Conservation (phyloP, 1,139 yeast species). For the Geotrichum reessii region DNA sequence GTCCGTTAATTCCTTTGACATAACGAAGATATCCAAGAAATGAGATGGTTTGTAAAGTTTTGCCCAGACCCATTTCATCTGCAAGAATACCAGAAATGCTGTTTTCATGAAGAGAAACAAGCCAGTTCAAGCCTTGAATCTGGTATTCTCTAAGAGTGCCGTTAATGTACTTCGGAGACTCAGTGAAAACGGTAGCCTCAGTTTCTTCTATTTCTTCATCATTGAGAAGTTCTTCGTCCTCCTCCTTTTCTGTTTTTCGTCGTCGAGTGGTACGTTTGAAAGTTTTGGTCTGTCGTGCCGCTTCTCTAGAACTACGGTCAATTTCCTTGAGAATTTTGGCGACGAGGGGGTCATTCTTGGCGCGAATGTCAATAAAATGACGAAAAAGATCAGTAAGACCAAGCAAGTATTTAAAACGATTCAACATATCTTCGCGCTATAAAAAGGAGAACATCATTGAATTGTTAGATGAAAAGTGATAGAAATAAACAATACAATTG, state of each 20-base stretch:
- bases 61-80: constrained; percentile 98
- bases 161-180: constrained; percentile 62
- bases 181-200: constrained; percentile 57
- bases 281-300: constrained; percentile 17
- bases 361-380: constrained; percentile 79
- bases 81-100: constrained; percentile 88
- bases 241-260: constrained; percentile 56
- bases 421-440: constrained; percentile 35
- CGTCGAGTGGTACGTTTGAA: constrained; percentile 27
- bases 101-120: constrained; percentile 75
- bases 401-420: constrained; percentile 72
- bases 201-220: constrained; percentile 61
- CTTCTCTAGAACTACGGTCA: constrained; percentile 39
- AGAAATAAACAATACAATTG: background rate
- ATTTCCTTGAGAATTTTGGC: constrained; percentile 52
- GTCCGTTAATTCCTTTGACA: constrained; percentile 72
- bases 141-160: constrained; percentile 49
- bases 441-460: constrained; percentile 26
- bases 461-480: constrained; percentile 23
- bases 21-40: constrained; percentile 84
- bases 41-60: constrained; percentile 88
- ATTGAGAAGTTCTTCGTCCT: constrained; percentile 80
- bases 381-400: constrained; percentile 84
- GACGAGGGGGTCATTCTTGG: constrained; percentile 70
- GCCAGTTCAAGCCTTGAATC: constrained; percentile 90